Evolutionary conservation across 2,329 filamentous ascomycete genomes (phyloP).

Genomic region (Polychaeton citri): DNA sequence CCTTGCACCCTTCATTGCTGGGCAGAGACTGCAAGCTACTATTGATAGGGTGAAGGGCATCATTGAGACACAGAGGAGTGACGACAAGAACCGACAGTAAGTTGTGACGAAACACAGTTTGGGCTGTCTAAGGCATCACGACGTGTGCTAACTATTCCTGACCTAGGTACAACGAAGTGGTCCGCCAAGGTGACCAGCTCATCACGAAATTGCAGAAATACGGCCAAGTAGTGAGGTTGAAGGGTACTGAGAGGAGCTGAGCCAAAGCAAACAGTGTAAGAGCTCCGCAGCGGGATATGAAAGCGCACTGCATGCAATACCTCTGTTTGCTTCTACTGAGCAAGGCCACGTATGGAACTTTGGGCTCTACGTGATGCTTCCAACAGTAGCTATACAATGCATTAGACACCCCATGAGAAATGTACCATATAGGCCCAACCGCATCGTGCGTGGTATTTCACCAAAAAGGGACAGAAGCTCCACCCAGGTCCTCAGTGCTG

Average conservation of each 20-base stretch:
- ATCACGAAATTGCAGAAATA: constrained; percentile 99
- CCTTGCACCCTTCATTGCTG: constrained; percentile 92
- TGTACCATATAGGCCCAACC: too few relatives aligned
- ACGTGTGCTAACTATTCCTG: constrained; percentile 2
- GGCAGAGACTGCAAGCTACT: constrained; percentile 85
- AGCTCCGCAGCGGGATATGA: too few relatives aligned
- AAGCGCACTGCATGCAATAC: too few relatives aligned
- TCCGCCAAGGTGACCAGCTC: constrained; percentile 92
- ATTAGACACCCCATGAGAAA: too few relatives aligned
- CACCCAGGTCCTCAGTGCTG: too few relatives aligned
- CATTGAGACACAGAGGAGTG: constrained; percentile 93
- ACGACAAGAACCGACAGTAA: constrained; percentile 96
- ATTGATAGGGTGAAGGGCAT: constrained; percentile 95
- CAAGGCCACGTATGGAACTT: too few relatives aligned
- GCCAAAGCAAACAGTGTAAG: too few relatives aligned
- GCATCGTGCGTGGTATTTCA: too few relatives aligned
- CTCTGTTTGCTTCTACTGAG: too few relatives aligned
- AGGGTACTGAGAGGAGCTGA: constrained; percentile 90
- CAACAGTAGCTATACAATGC: too few relatives aligned
- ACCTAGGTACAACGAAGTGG: constrained; percentile 69
- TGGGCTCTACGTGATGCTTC: too few relatives aligned
- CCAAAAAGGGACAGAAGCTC: too few relatives aligned
- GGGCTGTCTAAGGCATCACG: background rate
- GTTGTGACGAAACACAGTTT: constrained; percentile 5
- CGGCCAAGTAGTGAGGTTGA: constrained; percentile 84